Base-by-base conservation (phyloP, 1,284 basidiomycete genomes). In the Porodaedalea pini region DNA sequence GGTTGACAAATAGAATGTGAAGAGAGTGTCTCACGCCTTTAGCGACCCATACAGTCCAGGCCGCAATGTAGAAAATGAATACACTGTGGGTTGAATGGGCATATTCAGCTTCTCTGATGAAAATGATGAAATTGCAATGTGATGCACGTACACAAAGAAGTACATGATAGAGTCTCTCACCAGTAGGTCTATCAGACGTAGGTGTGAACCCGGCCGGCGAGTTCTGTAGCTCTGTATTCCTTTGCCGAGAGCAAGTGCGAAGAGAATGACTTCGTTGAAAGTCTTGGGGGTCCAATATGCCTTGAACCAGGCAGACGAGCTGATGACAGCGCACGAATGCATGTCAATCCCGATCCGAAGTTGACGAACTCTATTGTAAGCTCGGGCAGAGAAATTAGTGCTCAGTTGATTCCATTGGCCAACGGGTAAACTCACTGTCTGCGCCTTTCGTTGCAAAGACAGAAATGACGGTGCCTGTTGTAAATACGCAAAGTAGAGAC, bases 101-200 rank as follows among this genome's bases (percentile, higher is more conserved):
- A 34, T 6, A 6, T 34, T n/a, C 40, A n/a, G n/a, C n/a, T n/a
- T n/a, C n/a, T n/a, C n/a, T n/a, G n/a, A n/a, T n/a, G n/a, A n/a
- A n/a, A 34, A 13, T 6, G 32, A 6, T 34, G 32, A 34, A 13
- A 34, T 34, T 6, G 7, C 13, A 34, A 44, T 17, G 29, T 29
- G 15, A 2, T 8, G 6, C 3, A 40, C 51, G 37, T 13, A 53
- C 51, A 41, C 23, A 27, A 53, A 8, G 21, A 53, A 53, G 36
- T 56, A 56, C 29, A 56, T 4, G 6, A 48, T 25, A 0, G 44
- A 56, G 27, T 48, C 44, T 39, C 47, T 29, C 13, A 56, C 17
- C 45, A 48, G 29, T 32, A 49, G 3, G 19, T 27, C 39, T 10
- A 40, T 25, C 23, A 25, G 34, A 15, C 44, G 19, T 10, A 11